Evolutionary conservation across 768 basidiomycete species (phyloP), one percentile per base, ranked within the genome.

Genomic region (Myochromella boudieri): DNA sequence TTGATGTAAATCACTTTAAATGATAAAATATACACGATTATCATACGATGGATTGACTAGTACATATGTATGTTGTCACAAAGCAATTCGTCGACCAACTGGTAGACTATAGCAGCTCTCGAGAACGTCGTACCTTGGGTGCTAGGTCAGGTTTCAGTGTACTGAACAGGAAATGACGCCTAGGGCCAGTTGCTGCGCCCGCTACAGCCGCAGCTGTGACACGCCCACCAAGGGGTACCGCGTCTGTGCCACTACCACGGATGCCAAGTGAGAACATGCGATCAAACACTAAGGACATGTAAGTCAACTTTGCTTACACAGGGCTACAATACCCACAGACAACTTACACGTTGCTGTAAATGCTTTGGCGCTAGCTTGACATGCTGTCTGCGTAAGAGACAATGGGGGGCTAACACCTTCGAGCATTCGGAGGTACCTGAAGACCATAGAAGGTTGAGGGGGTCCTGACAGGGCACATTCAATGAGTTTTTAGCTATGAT

Each of bases 371-470:
- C 86, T 87, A 7, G 81, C 84, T 61, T 97, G 94, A 65, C 94
- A 97, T 14, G 81, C 76, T 24, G 94, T 85, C 56, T 95, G 91
- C 0, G 87, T 88, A 32, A 97, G 78, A 6, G 85, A 78, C 31
- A 97, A 72, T 6, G 92, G 89, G 2, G 94, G 94, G 55, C 87
- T 93, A 52, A 94, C 81, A 17, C 91, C 91, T 65, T 97, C 94
- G 9, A 97, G 75, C 65, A 85, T 87, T 37, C 94, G 81, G 27
- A 95, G 78, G 68, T 93, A 95, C 22, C 95, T 87, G 61, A 85
- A 94, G 18, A 93, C 88, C 86, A 95, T 92, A 25, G 87, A 90
- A 1, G 91, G 91, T 68, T 91, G 91, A 48, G 86, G 88, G 1
- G 89, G 88, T 5, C 87, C 85, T 89, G 44, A 18, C 27, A 46